Conservation (phyloP, 495 filamentous ascomycete species). For the Neurospora sp. region DNA sequence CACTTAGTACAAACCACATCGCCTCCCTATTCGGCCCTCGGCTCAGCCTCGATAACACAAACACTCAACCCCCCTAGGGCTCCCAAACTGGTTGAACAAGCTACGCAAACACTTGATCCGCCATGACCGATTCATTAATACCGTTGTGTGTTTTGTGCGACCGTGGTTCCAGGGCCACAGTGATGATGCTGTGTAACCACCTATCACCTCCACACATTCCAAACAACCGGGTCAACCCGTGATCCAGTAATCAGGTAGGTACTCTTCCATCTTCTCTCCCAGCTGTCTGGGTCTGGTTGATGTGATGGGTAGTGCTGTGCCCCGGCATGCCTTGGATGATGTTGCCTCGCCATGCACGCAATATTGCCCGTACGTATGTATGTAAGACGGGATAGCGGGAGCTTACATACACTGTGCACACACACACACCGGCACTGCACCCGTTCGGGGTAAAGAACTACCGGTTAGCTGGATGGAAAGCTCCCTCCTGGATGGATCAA, state of each 20-base stretch:
- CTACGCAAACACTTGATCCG: background rate
- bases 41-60: background rate
- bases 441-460: background rate
- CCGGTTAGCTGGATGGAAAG: background rate
- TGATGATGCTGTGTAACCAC: background rate
- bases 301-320: background rate
- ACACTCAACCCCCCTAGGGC: background rate
- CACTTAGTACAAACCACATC: background rate
- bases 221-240: background rate
- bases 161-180: background rate
- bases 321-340: too few species aligned
- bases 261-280: background rate
- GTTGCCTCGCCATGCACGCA: background rate
- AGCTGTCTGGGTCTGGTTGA: background rate
- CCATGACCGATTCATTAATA: background rate
- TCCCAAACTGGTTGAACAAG: background rate
- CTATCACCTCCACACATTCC: background rate
- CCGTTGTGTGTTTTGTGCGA: background rate
- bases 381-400: background rate
- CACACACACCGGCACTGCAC: background rate
- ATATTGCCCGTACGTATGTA: background rate
- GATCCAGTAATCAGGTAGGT: background rate
- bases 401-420: background rate
- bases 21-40: background rate
- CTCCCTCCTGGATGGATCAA: background rate